Conservation (phyloP, 1,284 basidiomycete genomes). For the Ceratobasidium sp. region DNA sequence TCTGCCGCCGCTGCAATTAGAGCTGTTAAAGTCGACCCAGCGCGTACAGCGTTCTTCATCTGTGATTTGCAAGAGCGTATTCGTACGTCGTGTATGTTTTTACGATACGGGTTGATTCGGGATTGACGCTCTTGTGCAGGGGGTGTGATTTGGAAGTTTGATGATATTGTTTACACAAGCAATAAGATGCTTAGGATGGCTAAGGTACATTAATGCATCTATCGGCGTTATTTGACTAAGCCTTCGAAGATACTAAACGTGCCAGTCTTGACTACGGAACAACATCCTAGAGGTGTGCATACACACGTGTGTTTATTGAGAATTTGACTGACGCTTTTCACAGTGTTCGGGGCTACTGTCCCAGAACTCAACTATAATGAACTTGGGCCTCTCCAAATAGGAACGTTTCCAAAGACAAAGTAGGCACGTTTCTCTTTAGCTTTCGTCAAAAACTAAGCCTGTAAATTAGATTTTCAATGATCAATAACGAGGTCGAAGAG, state of each 20-base stretch:
- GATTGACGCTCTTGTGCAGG: constrained; percentile 33
- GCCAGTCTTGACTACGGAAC: constrained; percentile 49
- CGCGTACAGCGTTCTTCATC: constrained; percentile 48
- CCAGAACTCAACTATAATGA: constrained; percentile 44
- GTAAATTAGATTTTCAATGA: constrained; percentile 47
- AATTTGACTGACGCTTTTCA: background rate
- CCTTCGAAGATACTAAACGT: constrained; percentile 45
- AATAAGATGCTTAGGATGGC: constrained; percentile 49
- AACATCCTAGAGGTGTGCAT: constrained; percentile 46
- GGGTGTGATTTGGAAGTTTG: constrained; percentile 46
- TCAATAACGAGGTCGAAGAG: constrained; percentile 48
- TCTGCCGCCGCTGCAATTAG: constrained; percentile 8
- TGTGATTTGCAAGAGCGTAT: constrained; percentile 50
- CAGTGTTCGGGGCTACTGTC: constrained; percentile 49
- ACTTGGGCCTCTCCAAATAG: constrained; percentile 40
- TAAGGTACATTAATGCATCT: constrained; percentile 2
- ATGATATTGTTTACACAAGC: constrained; percentile 45
- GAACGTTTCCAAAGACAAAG: constrained; percentile 49
- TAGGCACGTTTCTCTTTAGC: background rate
- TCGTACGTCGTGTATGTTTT: constrained; percentile 47
- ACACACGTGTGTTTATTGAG: background rate
- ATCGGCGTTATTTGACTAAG: background rate
- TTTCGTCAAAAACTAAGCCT: background rate
- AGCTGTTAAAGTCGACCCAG: constrained; percentile 39
- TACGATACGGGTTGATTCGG: background rate